These are phyloP conservation scores for Botrytis medusae DNA, from an alignment of 2,329 filamentous ascomycete genomes.

Conservation along the genomic window DNA sequence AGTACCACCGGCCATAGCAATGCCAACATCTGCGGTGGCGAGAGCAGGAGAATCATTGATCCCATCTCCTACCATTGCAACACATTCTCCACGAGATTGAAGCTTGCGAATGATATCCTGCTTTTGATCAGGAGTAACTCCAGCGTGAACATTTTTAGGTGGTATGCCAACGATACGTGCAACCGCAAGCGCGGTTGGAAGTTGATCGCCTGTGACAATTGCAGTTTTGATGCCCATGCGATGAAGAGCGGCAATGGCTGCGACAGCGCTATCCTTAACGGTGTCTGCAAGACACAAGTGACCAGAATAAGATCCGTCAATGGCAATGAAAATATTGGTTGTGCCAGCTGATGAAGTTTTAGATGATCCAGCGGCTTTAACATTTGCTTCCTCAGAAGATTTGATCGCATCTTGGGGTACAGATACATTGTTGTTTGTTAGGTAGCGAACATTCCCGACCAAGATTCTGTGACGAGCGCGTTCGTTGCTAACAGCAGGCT, in stretches of 20 bases:
- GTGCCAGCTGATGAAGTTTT: slow-evolving; percentile 59
- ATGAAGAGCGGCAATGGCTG: slow-evolving; percentile 77
- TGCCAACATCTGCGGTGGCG: slow-evolving; percentile 88
- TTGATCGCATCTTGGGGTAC: slow-evolving; percentile 64
- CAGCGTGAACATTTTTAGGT: slow-evolving; percentile 72
- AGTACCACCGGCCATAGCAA: slow-evolving; percentile 87
- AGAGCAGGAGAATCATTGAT: slow-evolving; percentile 98
- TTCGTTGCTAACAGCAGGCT: slow-evolving; percentile 69
- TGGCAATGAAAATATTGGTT: slow-evolving; percentile 88
- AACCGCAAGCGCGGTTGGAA: slow-evolving; percentile 78
- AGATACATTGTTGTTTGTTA: slow-evolving; percentile 67
- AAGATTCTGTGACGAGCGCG: slow-evolving; percentile 74
- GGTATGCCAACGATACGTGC: slow-evolving; percentile 81
- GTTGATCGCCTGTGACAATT: slow-evolving; percentile 92
- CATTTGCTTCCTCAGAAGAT: slow-evolving; percentile 60
- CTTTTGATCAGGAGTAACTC: slow-evolving; percentile 89
- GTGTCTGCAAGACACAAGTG: slow-evolving; percentile 83
- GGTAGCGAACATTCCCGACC: slow-evolving; percentile 77
- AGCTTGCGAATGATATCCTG: slow-evolving; percentile 78
- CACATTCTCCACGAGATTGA: slow-evolving; percentile 70
- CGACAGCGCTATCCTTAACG: slow-evolving; percentile 82
- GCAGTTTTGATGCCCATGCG: slow-evolving; percentile 83
- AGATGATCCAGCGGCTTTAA: slow-evolving; percentile 43
- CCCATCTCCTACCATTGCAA: slow-evolving; percentile 97
- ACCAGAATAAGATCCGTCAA: slow-evolving; percentile 78